Evolutionary conservation across 2,329 filamentous ascomycete genomes (phyloP), one percentile per base, ranked within the genome.

Genomic region (Alternaria metachromatica): DNA sequence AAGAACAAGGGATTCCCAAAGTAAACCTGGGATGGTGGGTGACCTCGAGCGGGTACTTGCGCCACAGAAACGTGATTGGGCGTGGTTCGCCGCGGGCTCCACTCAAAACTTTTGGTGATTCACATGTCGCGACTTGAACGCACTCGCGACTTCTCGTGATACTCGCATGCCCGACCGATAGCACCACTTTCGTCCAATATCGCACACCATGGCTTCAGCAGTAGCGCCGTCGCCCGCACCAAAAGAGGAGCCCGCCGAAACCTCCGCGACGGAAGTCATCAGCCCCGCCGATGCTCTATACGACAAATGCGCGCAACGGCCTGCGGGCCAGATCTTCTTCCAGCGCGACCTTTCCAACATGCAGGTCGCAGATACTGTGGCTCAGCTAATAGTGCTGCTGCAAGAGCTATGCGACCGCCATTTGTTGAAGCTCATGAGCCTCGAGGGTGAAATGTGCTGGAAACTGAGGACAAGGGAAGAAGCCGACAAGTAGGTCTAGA

Each of bases 321-420:
- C 74, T 6, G 66, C 75, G 26, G 78, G 74, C 65, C 79, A 78
- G 43, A 68, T 80, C 55, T 81, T 80, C 71, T 79, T 78, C 68
- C 79, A 81, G 72, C 76, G 77, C 64, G 79, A 81, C 30, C 67
- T 81, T 23, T 74, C 74, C 23, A 76, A 75, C 43, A 77, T 80
- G 74, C 72, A 79, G 54, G 69, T 80, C 20, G 78, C 77, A 8
- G 73, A 76, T 33, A 76, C 75, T 56, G 72, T 78, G 67, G 66
- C 66, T 7, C 74, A 77, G 66, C 73, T 81, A 41, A 69, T 73
- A 13, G 59, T 64, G 54, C 63, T 81, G 7, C 62, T 80, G 30
- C 74, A 78, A 60, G 72, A 77, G 62, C 71, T 81, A 11, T 74
- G 74, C 54, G 75, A 76, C 59, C 61, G 72, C 13, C 77, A 80